Evolutionary conservation across 2,329 filamentous ascomycete genomes (phyloP).

Genomic region (Pseudopyricularia javanii): DNA sequence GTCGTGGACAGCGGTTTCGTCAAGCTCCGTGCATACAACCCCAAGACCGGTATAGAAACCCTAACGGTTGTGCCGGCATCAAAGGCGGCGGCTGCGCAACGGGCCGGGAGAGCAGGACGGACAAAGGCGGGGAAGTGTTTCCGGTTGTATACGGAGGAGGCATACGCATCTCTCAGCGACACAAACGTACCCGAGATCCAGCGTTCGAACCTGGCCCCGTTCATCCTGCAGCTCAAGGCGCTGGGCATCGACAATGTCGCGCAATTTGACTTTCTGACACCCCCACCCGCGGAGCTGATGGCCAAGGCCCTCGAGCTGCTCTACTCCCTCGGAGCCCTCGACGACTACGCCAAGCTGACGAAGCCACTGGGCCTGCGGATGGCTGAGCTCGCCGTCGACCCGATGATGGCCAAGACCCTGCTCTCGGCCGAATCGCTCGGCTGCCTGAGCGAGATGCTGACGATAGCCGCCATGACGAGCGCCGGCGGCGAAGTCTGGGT

Average conservation of each 20-base stretch:
- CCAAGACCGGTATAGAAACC: conserved; percentile 74
- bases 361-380: conserved; percentile 78
- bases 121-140: conserved; percentile 91
- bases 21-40: conserved; percentile 78
- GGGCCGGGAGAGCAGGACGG: conserved; percentile 79
- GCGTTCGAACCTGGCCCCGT: conserved; percentile 77
- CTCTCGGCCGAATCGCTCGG: conserved; percentile 63
- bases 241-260: conserved; percentile 90
- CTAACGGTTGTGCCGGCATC: conserved; percentile 73
- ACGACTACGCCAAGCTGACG: conserved; percentile 83
- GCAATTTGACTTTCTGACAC: conserved; percentile 77
- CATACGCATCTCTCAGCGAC: conserved; percentile 53
- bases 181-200: conserved; percentile 83
- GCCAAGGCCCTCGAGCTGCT: conserved; percentile 79
- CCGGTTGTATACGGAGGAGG: conserved; percentile 73
- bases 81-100: conserved; percentile 84
- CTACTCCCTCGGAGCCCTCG: conserved; percentile 74
- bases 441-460: conserved; percentile 76
- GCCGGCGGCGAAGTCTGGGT: conserved; percentile 77
- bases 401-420: conserved; percentile 88
- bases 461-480: conserved; percentile 88
- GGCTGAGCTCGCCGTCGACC: conserved; percentile 86
- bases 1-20: conserved; percentile 87
- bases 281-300: conserved; percentile 75
- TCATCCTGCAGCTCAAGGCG: conserved; percentile 84